A percentile compares a stretch with the other conserved stretches of the same genome.
phyloP scores from a whole-genome alignment of 1,139 yeast species.

The Yamadazyma kanchanaburiensis region DNA sequence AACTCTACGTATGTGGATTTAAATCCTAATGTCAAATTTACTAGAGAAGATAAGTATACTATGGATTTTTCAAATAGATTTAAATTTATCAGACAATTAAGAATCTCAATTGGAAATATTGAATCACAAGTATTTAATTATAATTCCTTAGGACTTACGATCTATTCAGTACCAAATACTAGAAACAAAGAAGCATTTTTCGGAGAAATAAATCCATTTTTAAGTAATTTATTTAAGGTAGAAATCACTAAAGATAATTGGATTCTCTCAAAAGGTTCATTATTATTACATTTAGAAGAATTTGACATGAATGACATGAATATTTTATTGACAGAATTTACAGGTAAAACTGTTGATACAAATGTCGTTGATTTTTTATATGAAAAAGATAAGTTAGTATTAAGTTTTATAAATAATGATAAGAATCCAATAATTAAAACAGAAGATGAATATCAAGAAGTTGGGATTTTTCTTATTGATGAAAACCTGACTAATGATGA shows the following conservation, averaged over 20 bases:
- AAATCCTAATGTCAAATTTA: constrained; percentile 9
- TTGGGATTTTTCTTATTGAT: constrained; percentile 35
- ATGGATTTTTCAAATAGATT: constrained; percentile 6
- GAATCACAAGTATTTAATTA: constrained; percentile 22
- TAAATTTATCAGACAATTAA: constrained; percentile 15
- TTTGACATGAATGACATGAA: constrained; percentile 5
- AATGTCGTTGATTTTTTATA: constrained; percentile 16
- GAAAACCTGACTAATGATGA: constrained; percentile 29
- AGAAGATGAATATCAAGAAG: constrained; percentile 20
- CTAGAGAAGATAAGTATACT: constrained; percentile 14
- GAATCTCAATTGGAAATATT: constrained; percentile 21
- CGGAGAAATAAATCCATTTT: constrained; percentile 16
- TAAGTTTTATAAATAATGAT: constrained; percentile 12
- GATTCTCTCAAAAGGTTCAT: constrained; percentile 19
- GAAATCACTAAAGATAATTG: constrained; percentile 14
- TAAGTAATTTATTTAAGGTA: constrained; percentile 16
- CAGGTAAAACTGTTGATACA: constrained; percentile 6
- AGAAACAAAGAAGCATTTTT: constrained; percentile 17
- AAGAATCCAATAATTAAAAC: constrained; percentile 6
- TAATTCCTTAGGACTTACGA: constrained; percentile 20
- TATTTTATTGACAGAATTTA: constrained; percentile 6
- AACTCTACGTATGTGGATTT: constrained; percentile 13
- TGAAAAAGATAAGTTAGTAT: constrained; percentile 11
- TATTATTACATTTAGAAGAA: constrained; percentile 14
- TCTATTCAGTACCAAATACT: constrained; percentile 25